These are phyloP conservation scores for Malus asiatica DNA, from an alignment of 306 rosid species.

Conservation along the genomic window DNA sequence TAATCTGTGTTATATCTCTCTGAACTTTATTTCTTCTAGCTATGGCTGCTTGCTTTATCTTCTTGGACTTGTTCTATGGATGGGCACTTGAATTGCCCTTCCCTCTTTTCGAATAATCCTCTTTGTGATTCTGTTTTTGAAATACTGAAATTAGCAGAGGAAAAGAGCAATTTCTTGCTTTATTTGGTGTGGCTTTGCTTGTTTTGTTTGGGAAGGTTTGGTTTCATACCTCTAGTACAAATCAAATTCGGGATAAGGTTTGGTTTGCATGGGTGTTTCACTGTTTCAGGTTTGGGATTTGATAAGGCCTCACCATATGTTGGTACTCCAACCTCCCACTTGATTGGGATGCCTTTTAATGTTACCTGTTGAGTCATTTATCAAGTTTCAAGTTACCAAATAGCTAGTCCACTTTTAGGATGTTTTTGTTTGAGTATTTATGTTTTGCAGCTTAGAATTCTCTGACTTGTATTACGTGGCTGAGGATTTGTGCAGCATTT, in stretches of 20 bases:
- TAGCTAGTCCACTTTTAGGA: not conserved
- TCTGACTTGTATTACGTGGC: not conserved
- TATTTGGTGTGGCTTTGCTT: not conserved
- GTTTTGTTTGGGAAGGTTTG: not conserved
- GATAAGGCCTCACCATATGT: not conserved
- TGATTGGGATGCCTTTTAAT: not conserved
- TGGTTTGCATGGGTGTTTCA: not conserved
- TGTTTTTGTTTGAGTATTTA: not conserved
- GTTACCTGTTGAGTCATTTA: not conserved
- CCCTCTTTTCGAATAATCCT: not conserved
- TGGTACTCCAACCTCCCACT: not conserved
- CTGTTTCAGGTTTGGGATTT: not conserved
- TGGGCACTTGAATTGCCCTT: not conserved
- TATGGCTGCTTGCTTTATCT: not conserved
- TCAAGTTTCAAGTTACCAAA: not conserved
- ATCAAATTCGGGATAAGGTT: not conserved
- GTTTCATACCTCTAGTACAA: not conserved
- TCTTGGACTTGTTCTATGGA: not conserved
- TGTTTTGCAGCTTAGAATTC: not conserved
- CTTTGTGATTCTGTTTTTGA: not conserved
- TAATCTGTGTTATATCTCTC: not conserved
- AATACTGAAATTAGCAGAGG: not conserved
- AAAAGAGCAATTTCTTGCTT: not conserved
- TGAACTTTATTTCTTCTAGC: not conserved
- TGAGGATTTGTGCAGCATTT: conserved; percentile 33